Evolutionary conservation across 2,329 filamentous ascomycete genomes (phyloP).

Genomic region (Aspergillus neoniger): DNA sequence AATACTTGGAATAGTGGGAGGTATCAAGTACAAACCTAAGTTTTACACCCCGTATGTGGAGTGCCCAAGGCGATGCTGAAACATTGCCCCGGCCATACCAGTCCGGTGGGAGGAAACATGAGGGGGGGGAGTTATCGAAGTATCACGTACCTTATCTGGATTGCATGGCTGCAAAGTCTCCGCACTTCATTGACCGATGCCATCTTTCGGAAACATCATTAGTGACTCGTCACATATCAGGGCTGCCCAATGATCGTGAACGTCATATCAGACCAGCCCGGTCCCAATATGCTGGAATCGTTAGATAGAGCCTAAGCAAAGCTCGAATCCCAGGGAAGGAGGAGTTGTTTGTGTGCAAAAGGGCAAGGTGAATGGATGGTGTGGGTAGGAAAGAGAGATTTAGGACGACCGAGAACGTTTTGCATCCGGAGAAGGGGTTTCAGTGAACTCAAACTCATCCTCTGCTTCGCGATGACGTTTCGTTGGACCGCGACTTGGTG

Average conservation of each 20-base stretch:
- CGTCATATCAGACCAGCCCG: constrained; percentile 8
- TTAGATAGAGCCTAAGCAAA: constrained; percentile 7
- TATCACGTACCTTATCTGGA: constrained; percentile 23
- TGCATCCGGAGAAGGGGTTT: constrained; percentile 41
- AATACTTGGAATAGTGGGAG: background rate
- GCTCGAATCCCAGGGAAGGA: background rate
- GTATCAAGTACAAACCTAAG: constrained; percentile 24
- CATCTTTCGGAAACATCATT: constrained; percentile 1
- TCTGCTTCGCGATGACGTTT: constrained; percentile 41
- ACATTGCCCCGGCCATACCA: constrained; percentile 8
- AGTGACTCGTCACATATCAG: background rate
- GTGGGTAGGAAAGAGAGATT: constrained; percentile 15
- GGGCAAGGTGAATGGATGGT: constrained; percentile 4
- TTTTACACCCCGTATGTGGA: constrained; percentile 13
- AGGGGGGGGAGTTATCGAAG: background rate
- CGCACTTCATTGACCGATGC: background rate
- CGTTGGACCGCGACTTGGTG: constrained; percentile 26
- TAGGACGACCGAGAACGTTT: constrained; percentile 56
- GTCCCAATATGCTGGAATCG: constrained; percentile 4
- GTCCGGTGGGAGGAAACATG: background rate
- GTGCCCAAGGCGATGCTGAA: constrained; percentile 2
- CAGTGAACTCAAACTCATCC: constrained; percentile 35
- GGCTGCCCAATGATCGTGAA: background rate
- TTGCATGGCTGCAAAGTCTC: background rate
- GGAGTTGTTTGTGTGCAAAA: background rate